Base-by-base conservation (phyloP, 2,329 filamentous ascomycete species). In the Cryphonectria naterciae region DNA sequence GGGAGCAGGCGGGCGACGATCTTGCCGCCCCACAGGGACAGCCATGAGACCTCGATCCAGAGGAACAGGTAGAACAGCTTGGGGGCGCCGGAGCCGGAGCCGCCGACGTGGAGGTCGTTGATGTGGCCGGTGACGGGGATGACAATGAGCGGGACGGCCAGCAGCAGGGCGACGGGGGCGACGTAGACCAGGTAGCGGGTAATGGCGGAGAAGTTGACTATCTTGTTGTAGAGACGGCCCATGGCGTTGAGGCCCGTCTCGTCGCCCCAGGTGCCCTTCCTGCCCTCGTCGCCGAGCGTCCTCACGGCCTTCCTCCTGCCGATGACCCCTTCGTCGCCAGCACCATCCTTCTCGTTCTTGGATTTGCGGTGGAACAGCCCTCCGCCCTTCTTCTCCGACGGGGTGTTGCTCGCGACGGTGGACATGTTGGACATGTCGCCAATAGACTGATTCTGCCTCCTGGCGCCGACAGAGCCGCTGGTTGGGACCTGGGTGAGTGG, bases 31-130 rank as follows among this genome's bases (percentile, higher is more conserved):
- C 91, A 93, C 15, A 92, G 84, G 11, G 86, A 85, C 54, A 90
- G 80, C 91, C 91, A 93, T 49, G 90, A 84, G 67, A 91, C 84
- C 77, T 92, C 88, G 74, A 93, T 85, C 91, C 91, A 92, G 64
- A 91, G 81, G 75, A 92, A 92, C 64, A 93, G 83, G 65, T 85
- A 80, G 76, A 90, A 88, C 13, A 92, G 83, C 5, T 84, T 82
- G 11, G 74, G 75, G 28, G 75, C 78, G 41, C 71, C 72, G 32
- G 65, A 22, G 22, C 41, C 64, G 52, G 73, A 78, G 76, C 75
- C 74, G 62, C 83, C 85, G 19, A 86, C 77, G 2, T 70, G 74
- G 39, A 84, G 75, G 39, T 83, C 77, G n/a, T 77, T 43, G 49
- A 77, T 77, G 67, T 83, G 79, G 64, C 79, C 83, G 1, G 83